Percentiles rank a stretch among this genome's conserved stretches.
Evolutionary conservation across 768 basidiomycete species (phyloP).

Genomic region (Gymnopilus junonius): DNA sequence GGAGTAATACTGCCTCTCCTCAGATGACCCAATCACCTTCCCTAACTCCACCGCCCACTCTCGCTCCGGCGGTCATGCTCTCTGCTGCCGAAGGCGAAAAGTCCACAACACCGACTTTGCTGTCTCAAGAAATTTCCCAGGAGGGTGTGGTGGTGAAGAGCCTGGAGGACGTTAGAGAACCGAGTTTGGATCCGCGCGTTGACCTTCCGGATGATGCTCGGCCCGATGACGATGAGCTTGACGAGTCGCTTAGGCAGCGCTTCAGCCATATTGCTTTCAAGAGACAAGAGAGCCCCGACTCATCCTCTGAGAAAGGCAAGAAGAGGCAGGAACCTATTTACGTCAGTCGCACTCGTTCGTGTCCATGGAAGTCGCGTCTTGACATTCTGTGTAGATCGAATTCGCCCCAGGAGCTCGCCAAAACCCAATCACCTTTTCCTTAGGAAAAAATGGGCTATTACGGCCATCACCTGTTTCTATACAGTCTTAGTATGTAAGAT

Average conservation of each 20-base stretch:
- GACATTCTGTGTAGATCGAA: constrained; percentile 22
- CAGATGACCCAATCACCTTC: background rate
- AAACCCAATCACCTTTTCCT: constrained; percentile 44
- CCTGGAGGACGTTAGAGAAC: constrained; percentile 34
- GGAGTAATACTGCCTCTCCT: background rate
- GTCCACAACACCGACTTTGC: constrained; percentile 25
- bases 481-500: constrained; percentile 54
- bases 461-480: constrained; percentile 48
- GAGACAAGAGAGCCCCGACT: background rate
- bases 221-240: constrained; percentile 35
- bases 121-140: constrained; percentile 8
- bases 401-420: constrained; percentile 29
- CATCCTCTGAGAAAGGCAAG: constrained; percentile 14
- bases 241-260: constrained; percentile 35
- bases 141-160: constrained; percentile 33
- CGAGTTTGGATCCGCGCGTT: constrained; percentile 42
- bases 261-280: constrained; percentile 34
- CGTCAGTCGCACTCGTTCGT: constrained; percentile 16
- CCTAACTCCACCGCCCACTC: background rate
- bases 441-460: constrained; percentile 50
- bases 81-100: constrained; percentile 13
- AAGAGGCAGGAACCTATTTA: constrained; percentile 23
- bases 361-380: background rate
- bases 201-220: constrained; percentile 28
- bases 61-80: background rate